Percentiles rank a stretch among this genome's conserved stretches.
phyloP scores from a whole-genome alignment of 1,284 basidiomycete genomes.

The Trametes polyzona region DNA sequence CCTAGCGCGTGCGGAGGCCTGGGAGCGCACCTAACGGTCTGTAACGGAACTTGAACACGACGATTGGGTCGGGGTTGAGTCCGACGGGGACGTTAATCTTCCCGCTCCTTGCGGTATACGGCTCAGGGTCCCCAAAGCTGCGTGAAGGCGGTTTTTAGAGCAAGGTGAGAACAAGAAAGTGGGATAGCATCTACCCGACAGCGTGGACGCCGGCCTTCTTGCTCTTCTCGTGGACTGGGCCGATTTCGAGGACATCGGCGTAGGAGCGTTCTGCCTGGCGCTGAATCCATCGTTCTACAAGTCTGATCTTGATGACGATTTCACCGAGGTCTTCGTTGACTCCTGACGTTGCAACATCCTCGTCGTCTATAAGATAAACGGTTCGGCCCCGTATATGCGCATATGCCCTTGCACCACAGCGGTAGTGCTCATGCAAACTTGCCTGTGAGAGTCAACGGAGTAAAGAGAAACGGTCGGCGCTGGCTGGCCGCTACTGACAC shows the following conservation, averaged over 20 bases:
- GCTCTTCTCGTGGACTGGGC: slow-evolving; percentile 19
- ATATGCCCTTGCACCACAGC: neutral
- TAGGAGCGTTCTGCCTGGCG: too few species aligned
- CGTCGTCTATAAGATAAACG: too few species aligned
- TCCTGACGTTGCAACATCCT: neutral
- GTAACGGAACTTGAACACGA: slow-evolving; percentile 1
- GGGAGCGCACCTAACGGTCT: slow-evolving; percentile 16
- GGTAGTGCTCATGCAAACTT: neutral
- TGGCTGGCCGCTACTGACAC: neutral
- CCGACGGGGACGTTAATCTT: neutral
- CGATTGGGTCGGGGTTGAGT: neutral
- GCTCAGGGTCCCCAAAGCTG: neutral
- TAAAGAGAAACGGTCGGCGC: neutral
- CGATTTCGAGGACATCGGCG: slow-evolving; percentile 5
- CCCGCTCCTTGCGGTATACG: neutral
- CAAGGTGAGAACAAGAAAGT: neutral
- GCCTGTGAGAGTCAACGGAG: neutral
- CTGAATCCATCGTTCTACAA: neutral
- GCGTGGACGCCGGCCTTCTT: slow-evolving; percentile 26
- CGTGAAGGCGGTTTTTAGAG: too few species aligned
- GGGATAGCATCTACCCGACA: slow-evolving; percentile 8
- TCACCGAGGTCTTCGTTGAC: neutral
- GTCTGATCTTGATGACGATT: neutral
- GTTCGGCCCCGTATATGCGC: too few species aligned
- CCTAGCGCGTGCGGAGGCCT: too few species aligned